A percentile compares a stretch with the other conserved stretches of the same genome.
phyloP scores from a whole-genome alignment of 176 grass and related monocot species.

The Tillandsia leiboldiana region DNA sequence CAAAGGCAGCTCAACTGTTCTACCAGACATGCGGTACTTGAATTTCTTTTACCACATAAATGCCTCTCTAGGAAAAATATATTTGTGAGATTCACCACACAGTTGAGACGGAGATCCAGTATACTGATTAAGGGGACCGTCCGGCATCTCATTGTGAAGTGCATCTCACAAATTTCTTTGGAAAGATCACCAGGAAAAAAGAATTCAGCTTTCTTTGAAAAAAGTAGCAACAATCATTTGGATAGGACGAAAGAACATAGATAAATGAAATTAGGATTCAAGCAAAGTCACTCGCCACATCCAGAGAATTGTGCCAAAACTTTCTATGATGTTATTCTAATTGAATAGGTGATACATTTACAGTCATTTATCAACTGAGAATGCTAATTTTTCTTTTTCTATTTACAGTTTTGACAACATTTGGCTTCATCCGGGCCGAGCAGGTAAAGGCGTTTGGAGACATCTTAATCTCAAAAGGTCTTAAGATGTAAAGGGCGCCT shows the following conservation, averaged over 20 bases:
- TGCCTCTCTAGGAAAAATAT: background rate
- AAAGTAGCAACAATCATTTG: background rate
- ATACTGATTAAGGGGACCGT: background rate
- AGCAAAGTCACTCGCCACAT: too few species aligned
- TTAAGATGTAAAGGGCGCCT: conserved; percentile 30
- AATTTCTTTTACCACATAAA: background rate
- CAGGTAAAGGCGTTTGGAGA: conserved; percentile 52
- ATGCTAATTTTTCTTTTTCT: background rate
- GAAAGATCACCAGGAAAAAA: conserved; percentile 18
- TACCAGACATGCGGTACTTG: conserved; percentile 75
- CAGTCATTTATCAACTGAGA: conserved; percentile 11
- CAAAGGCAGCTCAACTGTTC: conserved; percentile 60
- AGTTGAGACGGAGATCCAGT: conserved; percentile 1
- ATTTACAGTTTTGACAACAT: conserved; percentile 52
- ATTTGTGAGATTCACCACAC: background rate
- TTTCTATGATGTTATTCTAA: too few species aligned
- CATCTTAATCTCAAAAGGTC: conserved; percentile 63
- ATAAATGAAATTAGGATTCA: too few species aligned
- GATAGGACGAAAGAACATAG: background rate
- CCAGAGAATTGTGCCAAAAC: too few species aligned
- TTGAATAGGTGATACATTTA: background rate
- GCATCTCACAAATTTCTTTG: conserved; percentile 5
- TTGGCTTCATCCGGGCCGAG: conserved; percentile 49
- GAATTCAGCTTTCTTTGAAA: background rate
- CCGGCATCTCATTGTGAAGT: background rate